Conservation (phyloP, 805 yeast species). For the Wickerhamiella kurtzmanii region DNA sequence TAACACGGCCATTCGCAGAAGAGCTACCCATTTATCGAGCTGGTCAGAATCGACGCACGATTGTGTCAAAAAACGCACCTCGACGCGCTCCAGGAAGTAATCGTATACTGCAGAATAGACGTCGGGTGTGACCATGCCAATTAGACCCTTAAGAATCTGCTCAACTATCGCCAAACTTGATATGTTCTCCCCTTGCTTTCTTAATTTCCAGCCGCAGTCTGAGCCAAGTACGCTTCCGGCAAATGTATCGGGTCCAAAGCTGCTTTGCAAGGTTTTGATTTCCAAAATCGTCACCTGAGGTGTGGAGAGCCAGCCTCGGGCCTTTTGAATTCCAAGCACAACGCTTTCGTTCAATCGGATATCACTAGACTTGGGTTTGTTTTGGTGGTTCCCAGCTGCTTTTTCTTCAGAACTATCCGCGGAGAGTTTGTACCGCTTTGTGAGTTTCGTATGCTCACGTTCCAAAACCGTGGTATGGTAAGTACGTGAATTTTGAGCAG, state of each 20-base stretch:
- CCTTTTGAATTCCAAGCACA: not conserved
- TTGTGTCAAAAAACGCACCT: no score
- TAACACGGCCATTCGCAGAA: not conserved
- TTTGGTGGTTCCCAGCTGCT: no score
- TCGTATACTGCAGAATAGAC: constrained; percentile 10
- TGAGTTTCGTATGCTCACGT: constrained; percentile 1
- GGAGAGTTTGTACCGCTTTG: not conserved
- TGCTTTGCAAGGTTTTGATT: not conserved
- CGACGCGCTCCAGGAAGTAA: constrained; percentile 12
- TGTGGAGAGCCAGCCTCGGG: not conserved
- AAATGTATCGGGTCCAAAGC: not conserved
- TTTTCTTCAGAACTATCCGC: no score
- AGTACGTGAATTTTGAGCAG: not conserved
- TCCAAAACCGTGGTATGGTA: constrained; percentile 6
- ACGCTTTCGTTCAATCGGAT: not conserved
- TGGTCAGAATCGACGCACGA: no score
- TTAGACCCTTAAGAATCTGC: constrained; percentile 2
- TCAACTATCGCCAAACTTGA: constrained; percentile 1
- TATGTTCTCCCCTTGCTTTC: not conserved
- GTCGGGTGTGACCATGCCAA: constrained; percentile 2
- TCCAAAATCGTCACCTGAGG: not conserved
- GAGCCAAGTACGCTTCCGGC: not conserved
- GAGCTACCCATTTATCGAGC: not conserved
- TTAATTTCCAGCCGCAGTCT: not conserved
- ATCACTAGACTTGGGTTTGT: not conserved